phyloP scores from a whole-genome alignment of 2,329 filamentous ascomycete genomes.

The Penicillium occitanis region DNA sequence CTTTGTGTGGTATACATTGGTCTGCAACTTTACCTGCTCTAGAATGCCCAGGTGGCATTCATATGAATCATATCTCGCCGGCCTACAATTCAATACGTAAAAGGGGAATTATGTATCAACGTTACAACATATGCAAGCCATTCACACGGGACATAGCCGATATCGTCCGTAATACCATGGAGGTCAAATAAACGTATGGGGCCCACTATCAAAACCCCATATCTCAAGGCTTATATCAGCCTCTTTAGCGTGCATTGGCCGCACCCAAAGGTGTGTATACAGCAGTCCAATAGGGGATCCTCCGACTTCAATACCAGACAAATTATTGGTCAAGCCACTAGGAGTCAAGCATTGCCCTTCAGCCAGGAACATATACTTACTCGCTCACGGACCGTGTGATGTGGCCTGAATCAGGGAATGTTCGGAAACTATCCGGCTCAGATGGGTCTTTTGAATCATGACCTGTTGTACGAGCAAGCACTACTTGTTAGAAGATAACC shows the following conservation, averaged over 20 bases:
- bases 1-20: not conserved
- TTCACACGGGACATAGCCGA: not conserved
- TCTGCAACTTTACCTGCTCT: not conserved
- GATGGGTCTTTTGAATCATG: not conserved
- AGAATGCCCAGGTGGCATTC: not conserved
- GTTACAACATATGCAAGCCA: constrained; percentile 6
- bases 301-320: not conserved
- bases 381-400: not conserved
- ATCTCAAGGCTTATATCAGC: constrained; percentile 9
- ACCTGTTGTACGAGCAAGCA: not conserved
- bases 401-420: not conserved
- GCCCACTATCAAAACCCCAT: not conserved
- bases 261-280: not conserved
- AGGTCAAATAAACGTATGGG: not conserved
- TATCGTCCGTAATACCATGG: not conserved
- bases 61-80: not conserved
- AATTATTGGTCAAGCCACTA: not conserved
- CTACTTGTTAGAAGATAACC: not conserved
- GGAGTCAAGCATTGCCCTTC: not conserved
- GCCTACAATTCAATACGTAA: not conserved
- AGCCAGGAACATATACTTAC: not conserved
- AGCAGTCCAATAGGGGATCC: not conserved
- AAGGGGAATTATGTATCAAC: not conserved
- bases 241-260: not conserved
- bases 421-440: not conserved